phyloP scores from a whole-genome alignment of 192 early-diverging fungal genomes.

The Backusella tarrabulga region DNA sequence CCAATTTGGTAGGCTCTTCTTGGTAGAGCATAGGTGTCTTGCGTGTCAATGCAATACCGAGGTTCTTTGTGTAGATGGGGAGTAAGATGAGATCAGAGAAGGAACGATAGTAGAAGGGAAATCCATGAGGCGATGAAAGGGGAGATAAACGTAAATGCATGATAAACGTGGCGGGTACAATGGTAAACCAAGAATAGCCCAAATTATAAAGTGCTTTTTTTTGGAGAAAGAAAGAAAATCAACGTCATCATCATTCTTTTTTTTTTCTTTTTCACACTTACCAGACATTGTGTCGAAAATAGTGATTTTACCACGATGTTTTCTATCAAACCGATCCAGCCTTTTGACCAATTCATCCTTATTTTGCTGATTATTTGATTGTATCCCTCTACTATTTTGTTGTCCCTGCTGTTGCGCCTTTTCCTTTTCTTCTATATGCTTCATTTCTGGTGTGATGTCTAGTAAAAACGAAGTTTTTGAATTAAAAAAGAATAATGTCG shows the following conservation, averaged over 20 bases:
- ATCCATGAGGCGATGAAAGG: slow-evolving; percentile 30
- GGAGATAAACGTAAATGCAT: slow-evolving; percentile 34
- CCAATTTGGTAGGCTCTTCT: neutral
- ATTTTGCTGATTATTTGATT: neutral
- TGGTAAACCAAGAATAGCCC: slow-evolving; percentile 33
- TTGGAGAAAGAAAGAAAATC: neutral
- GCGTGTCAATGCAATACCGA: slow-evolving; percentile 10
- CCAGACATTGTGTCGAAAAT: slow-evolving; percentile 31
- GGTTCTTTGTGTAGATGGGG: slow-evolving; percentile 34
- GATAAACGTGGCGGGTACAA: slow-evolving; percentile 19
- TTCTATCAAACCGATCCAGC: slow-evolving; percentile 25
- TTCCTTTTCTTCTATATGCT: slow-evolving; percentile 3
- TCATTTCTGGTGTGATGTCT: slow-evolving; percentile 22
- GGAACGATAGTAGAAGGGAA: slow-evolving; percentile 36
- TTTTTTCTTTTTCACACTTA: slow-evolving; percentile 15
- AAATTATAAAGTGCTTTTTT: slow-evolving; percentile 25
- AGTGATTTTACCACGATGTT: slow-evolving; percentile 23
- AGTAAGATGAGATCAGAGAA: slow-evolving; percentile 29
- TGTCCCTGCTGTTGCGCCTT: slow-evolving; percentile 4
- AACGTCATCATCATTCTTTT: neutral
- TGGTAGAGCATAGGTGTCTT: slow-evolving; percentile 21
- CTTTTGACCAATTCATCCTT: neutral
- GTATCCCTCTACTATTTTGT: neutral
- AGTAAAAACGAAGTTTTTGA: neutral
- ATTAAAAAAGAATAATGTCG: neutral